A percentile compares a stretch with the other conserved stretches of the same genome.
These are phyloP conservation scores for Yamadazyma endophytica DNA, from an alignment of 805 yeast species.

Conservation along the genomic window DNA sequence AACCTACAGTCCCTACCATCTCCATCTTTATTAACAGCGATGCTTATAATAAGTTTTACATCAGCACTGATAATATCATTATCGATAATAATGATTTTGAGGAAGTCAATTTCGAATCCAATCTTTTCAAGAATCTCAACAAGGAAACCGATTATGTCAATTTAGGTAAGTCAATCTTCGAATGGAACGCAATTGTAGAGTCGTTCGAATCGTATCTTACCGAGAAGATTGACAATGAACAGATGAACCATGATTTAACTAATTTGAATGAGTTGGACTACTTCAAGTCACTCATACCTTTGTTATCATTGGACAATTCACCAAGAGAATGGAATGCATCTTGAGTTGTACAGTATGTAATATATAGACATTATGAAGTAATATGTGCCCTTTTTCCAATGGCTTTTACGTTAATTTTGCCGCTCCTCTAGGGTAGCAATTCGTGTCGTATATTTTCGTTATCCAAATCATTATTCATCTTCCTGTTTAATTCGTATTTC, in stretches of 20 bases:
- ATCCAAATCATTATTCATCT: not conserved
- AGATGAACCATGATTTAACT: conserved; percentile 9
- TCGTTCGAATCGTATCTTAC: conserved; percentile 43
- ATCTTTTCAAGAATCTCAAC: conserved; percentile 1
- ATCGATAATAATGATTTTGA: conserved; percentile 10
- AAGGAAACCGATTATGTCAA: conserved; percentile 18
- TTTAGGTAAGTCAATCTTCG: conserved; percentile 49
- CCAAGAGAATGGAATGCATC: conserved; percentile 29
- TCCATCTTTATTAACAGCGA: conserved; percentile 31
- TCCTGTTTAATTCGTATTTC: not conserved
- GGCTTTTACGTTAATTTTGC: no score
- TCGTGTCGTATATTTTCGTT: conserved; percentile 1
- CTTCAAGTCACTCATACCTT: conserved; percentile 35
- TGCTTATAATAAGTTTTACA: conserved; percentile 23
- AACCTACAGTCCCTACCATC: conserved; percentile 25
- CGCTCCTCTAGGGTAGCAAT: no score
- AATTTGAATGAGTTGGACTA: conserved; percentile 27
- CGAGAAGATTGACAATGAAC: conserved; percentile 25
- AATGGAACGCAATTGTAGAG: conserved; percentile 44
- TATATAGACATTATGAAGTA: no score
- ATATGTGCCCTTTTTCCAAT: no score
- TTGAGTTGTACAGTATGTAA: no score
- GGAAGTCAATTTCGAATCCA: conserved; percentile 3
- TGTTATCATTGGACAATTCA: conserved; percentile 32
- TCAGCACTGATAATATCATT: conserved; percentile 25